Evolutionary conservation across 441 rosid genomes (phyloP), one percentile per base, ranked within the genome.

Genomic region (Viola pubescens): DNA sequence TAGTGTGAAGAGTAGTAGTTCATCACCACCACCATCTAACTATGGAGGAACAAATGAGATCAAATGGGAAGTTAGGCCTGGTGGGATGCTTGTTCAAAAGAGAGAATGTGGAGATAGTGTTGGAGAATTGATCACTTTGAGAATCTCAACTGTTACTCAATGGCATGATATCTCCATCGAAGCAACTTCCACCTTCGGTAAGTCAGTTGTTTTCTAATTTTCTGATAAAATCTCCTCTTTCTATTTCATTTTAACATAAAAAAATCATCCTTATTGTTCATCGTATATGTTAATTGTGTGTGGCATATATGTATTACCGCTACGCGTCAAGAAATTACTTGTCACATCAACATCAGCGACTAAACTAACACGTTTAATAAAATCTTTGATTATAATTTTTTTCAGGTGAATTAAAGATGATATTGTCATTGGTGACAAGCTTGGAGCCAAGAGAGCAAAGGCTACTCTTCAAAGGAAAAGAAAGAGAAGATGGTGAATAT

Each of bases 71-170:
- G 79, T 86, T 48, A 74, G 95, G 67, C 97, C 97, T 41, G 97
- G 97, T 37, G 98, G 97, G 5, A 84, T 92, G 98, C 90, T 92
- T 40, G 98, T 92, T 66, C 98, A 92, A 42, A 87, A 82, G 79
- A 81, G 95, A 72, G 90, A 85, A 34, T 59, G 66, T 63, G 77
- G 77, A 45, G 76, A 65, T 42, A 60, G 71, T 48, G 57, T 34
- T 19, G 83, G 73, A 9, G 84, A 84, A 67, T 42, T 74, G 70
- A 84, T 89, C 73, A 71, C 82, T 3, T 37, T 87, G 7, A 84
- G 84, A 72, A 84, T 89, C 73, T 85, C 94, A 3, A 82, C 88
- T 47, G 81, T 84, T 64, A 70, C 89, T 46, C 75, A 77, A 59
- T 81, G 71, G 64, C 92, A 82, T 71, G 74, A 81, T 67, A 82